These are phyloP conservation scores for Neonectria hederae DNA, from an alignment of 2,329 filamentous ascomycete species.

Conservation along the genomic window DNA sequence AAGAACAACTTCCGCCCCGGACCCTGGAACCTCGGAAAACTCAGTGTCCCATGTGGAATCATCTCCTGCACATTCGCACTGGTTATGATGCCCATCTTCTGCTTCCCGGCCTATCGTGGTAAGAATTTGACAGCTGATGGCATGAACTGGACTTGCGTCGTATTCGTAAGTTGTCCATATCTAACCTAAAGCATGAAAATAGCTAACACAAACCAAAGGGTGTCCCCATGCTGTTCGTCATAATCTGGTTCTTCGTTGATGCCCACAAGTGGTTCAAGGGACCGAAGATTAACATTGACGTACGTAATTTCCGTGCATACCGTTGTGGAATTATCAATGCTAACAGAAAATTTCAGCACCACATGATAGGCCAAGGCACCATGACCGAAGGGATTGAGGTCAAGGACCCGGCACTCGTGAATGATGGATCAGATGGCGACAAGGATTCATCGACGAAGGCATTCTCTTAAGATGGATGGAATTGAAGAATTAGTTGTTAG, in stretches of 20 bases:
- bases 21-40: constrained; percentile 23
- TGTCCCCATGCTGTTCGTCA: constrained; percentile 6
- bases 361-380: not conserved
- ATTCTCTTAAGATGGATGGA: not conserved
- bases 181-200: no score
- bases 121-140: constrained; percentile 16
- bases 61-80: constrained; percentile 12
- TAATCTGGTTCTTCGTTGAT: constrained; percentile 25
- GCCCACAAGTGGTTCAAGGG: constrained; percentile 28
- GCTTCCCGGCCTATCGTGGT: constrained; percentile 15
- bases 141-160: constrained; percentile 27
- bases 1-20: constrained; percentile 25
- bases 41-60: constrained; percentile 17
- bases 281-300: constrained; percentile 23
- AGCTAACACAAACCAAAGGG: constrained; percentile 1
- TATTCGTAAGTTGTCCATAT: constrained; percentile 13
- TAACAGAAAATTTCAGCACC: constrained; percentile 8
- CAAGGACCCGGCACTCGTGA: not conserved
- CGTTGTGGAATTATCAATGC: not conserved
- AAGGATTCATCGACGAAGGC: constrained; percentile 5
- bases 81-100: constrained; percentile 30
- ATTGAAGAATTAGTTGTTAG: not conserved
- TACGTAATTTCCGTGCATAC: not conserved
- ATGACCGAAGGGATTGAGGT: constrained; percentile 18
- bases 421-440: not conserved